These are phyloP conservation scores for Nigrospora osmanthi DNA, from an alignment of 2,329 filamentous ascomycete genomes.

Conservation along the genomic window DNA sequence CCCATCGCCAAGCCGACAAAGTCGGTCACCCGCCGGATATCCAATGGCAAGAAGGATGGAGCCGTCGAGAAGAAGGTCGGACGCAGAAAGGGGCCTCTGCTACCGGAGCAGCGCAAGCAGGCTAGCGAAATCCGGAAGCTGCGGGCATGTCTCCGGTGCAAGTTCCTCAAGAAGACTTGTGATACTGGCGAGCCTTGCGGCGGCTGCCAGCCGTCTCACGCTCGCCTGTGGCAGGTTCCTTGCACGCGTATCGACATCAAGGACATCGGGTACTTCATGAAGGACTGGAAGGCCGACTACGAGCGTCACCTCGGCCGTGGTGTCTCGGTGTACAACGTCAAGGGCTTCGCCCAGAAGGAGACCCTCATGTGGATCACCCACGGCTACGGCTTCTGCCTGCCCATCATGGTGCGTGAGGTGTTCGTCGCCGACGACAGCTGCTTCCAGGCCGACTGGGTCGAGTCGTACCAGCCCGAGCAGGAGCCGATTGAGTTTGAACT, in stretches of 20 bases:
- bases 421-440: conserved; percentile 87
- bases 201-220: conserved; percentile 92
- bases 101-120: conserved; percentile 91
- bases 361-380: conserved; percentile 86
- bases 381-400: conserved; percentile 87
- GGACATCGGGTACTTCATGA: conserved; percentile 97
- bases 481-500: conserved; percentile 77
- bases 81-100: conserved; percentile 78
- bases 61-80: conserved; percentile 85
- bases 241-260: conserved; percentile 98
- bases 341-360: conserved; percentile 65
- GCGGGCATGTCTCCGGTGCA: conserved; percentile 88
- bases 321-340: conserved; percentile 91
- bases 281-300: conserved; percentile 97
- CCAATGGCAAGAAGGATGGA: conserved; percentile 70
- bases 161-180: conserved; percentile 98
- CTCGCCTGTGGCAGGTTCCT: conserved; percentile 92
- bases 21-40: conserved; percentile 73
- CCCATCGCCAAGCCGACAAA: conserved; percentile 77
- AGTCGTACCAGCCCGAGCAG: conserved; percentile 60
- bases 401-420: conserved; percentile 89
- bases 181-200: conserved; percentile 95
- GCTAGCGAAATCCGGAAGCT: conserved; percentile 95
- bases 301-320: conserved; percentile 81
- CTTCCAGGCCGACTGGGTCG: conserved; percentile 90